Conservation (phyloP, 2,329 filamentous ascomycete species). For the Ophiocordyceps camponoti-saundersi region DNA sequence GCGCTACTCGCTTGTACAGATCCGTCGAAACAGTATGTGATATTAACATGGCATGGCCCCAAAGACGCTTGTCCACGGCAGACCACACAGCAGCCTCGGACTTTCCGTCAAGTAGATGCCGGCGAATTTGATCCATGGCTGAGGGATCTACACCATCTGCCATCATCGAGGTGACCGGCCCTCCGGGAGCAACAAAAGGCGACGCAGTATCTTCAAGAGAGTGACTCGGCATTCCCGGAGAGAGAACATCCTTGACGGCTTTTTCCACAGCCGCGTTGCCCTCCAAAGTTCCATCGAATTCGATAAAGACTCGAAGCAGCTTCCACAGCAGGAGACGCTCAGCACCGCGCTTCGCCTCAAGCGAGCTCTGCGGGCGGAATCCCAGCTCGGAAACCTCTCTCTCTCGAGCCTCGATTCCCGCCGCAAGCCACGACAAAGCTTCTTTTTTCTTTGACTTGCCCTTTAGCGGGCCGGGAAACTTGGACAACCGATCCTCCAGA, state of each 20-base stretch:
- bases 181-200: slow-evolving; percentile 9
- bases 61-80: slow-evolving; percentile 81
- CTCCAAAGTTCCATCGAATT: slow-evolving; percentile 71
- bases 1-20: slow-evolving; percentile 81
- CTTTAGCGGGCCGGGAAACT: slow-evolving; percentile 81
- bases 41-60: slow-evolving; percentile 92
- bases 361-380: slow-evolving; percentile 32
- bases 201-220: slow-evolving; percentile 9
- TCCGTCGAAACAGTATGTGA: slow-evolving; percentile 62
- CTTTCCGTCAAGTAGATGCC: slow-evolving; percentile 60
- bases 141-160: slow-evolving; percentile 53
- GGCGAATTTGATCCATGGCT: slow-evolving; percentile 55
- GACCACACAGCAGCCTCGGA: slow-evolving; percentile 86
- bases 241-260: slow-evolving; percentile 58
- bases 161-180: slow-evolving; percentile 20
- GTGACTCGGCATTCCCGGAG: slow-evolving; percentile 28
- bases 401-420: slow-evolving; percentile 61
- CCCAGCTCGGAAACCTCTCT: slow-evolving; percentile 31
- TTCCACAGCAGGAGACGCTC: slow-evolving; percentile 83
- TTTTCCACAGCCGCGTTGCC: slow-evolving; percentile 55
- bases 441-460: slow-evolving; percentile 95
- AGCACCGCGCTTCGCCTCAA: slow-evolving; percentile 52
- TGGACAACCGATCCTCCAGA: slow-evolving; percentile 52
- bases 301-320: slow-evolving; percentile 62
- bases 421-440: slow-evolving; percentile 59